phyloP scores from a whole-genome alignment of 129 eudicot genomes.

The Lactuca saligna region DNA sequence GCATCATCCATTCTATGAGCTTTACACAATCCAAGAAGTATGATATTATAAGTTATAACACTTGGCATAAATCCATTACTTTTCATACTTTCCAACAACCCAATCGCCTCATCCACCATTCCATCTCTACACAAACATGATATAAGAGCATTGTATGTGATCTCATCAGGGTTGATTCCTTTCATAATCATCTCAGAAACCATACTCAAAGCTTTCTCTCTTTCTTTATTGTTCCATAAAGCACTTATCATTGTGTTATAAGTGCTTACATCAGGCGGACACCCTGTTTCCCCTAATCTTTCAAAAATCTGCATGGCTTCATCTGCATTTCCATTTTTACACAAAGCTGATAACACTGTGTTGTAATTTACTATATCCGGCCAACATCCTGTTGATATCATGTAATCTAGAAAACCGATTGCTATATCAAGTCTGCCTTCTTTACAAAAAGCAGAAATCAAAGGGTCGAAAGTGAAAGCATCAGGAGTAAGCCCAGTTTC shows the following conservation, averaged over 20 bases:
- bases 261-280: conserved; percentile 63
- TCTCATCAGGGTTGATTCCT: conserved; percentile 64
- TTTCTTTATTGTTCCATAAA: conserved; percentile 60
- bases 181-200: conserved; percentile 56
- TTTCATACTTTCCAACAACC: conserved; percentile 56
- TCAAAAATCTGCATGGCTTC: conserved; percentile 59
- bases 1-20: conserved; percentile 66
- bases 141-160: conserved; percentile 64
- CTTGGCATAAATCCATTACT: conserved; percentile 46
- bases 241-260: conserved; percentile 77
- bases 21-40: conserved; percentile 76
- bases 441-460: conserved; percentile 62
- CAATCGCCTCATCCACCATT: conserved; percentile 67
- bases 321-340: conserved; percentile 59
- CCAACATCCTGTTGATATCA: conserved; percentile 59
- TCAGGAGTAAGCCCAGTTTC: conserved; percentile 59
- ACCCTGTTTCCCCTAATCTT: conserved; percentile 53
- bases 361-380: conserved; percentile 76
- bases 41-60: conserved; percentile 57
- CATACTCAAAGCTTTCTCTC: conserved; percentile 43
- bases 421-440: conserved; percentile 62
- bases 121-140: conserved; percentile 79
- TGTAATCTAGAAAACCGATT: conserved; percentile 55
- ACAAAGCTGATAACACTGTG: conserved; percentile 57
- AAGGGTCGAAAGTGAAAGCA: conserved; percentile 58